Base-by-base conservation (phyloP, 192 early-diverging fungal species). In the Helicostylum pulchrum region DNA sequence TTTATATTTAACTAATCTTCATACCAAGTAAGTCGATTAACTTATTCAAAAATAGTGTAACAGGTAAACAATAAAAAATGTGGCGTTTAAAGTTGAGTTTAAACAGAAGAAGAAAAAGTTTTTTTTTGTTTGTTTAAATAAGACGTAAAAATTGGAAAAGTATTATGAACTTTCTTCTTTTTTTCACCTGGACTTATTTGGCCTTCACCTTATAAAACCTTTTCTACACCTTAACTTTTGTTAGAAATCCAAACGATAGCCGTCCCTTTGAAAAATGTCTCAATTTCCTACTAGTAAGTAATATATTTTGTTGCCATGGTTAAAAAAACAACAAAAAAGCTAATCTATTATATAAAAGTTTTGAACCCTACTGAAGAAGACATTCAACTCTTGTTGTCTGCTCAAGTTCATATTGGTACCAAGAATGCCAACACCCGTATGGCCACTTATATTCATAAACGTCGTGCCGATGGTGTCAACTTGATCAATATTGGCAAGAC, bases 401-500 rank as follows among this genome's bases (percentile, higher is more conserved):
- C 97, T 77, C 91, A 95, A 81, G 82, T 88, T 59, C 94, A 99
- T 90, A 81, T 99, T 79, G 97, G 97, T 66, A 89, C 93, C 82
- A 94, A 97, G 90, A 99, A 99, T 83, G 81, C 84, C 59, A 91
- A 94, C 82, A 83, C 85, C 68, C 89, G 90, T 79, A 99, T 99
- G 97, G 74, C 77, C 60, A 85, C 90, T 61, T 98, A 99, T 86
- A 87, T 96, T 68, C 95, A 78, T 82, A 96, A 97, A 89, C 92
- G 93, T 75, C 90, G 97, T 68, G 78, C 85, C 64, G 96, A 99
- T 83, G 92, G 89, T 78, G 81, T 99, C 78, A 86, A 98, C 87
- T 84, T 99, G 82, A 95, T 99, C 85, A 97, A 99, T 87, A 86
- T 95, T 53, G 91, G 89, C 71, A 99, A 99, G 87, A 99, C 97